These are phyloP conservation scores for Colletotrichum sp. DNA, from an alignment of 2,329 filamentous ascomycete species.

Conservation along the genomic window DNA sequence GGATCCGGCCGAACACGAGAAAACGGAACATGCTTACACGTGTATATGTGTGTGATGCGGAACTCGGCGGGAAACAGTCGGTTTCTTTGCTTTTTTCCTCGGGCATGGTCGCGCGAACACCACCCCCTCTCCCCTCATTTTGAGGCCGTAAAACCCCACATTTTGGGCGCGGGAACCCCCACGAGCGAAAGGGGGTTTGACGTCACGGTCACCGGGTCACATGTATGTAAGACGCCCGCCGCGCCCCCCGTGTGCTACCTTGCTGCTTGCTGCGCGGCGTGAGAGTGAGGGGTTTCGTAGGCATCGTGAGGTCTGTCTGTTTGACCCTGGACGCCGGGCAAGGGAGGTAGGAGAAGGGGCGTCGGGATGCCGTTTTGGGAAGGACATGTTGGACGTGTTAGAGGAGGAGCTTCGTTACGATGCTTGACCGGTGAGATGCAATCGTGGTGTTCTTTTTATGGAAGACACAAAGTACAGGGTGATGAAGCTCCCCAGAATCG, in stretches of 20 bases:
- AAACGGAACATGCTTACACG: background rate
- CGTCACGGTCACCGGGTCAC: background rate
- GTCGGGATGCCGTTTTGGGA: background rate
- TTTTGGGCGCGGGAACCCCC: background rate
- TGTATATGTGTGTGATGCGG: background rate
- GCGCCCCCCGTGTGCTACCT: background rate
- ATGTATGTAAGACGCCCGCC: background rate
- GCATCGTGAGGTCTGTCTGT: background rate
- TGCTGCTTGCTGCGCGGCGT: background rate
- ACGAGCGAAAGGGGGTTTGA: background rate
- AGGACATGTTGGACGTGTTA: background rate
- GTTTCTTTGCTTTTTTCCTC: background rate
- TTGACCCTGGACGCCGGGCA: background rate
- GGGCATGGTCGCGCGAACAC: background rate
- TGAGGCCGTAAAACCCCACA: background rate
- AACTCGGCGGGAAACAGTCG: background rate
- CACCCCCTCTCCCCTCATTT: background rate
- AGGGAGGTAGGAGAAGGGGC: background rate
- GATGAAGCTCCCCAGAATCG: background rate
- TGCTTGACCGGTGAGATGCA: background rate
- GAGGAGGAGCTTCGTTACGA: background rate
- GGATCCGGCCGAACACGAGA: background rate
- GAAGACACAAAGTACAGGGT: background rate
- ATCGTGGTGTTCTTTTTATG: background rate
- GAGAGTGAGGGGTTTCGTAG: background rate